Evolutionary conservation across 2,329 filamentous ascomycete genomes (phyloP).

Genomic region (Byssochlamys sp.): DNA sequence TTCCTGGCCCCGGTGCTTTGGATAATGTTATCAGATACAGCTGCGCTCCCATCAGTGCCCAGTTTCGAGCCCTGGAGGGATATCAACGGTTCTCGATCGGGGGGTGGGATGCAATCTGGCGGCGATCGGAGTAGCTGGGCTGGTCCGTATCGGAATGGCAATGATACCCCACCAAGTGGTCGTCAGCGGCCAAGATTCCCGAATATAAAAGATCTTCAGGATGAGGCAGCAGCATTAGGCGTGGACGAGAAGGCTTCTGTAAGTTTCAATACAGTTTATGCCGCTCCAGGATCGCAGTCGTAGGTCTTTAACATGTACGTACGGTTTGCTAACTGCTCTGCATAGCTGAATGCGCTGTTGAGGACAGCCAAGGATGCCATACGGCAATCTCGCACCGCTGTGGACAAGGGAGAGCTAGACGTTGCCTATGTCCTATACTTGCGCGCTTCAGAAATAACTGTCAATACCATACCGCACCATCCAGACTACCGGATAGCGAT

Average conservation of each 20-base stretch:
- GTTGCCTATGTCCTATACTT: slow-evolving; percentile 76
- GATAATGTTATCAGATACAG: slow-evolving; percentile 32
- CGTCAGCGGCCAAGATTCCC: slow-evolving; percentile 21
- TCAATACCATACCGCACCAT: slow-evolving; percentile 67
- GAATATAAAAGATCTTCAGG: slow-evolving; percentile 33
- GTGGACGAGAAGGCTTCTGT: slow-evolving; percentile 25
- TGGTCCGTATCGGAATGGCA: slow-evolving; percentile 16
- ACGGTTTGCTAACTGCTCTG: slow-evolving; percentile 9
- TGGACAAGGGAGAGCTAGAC: slow-evolving; percentile 45
- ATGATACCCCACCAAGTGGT: slow-evolving; percentile 7
- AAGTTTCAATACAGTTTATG: slow-evolving; percentile 6
- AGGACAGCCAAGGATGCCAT: slow-evolving; percentile 28
- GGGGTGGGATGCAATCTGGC: slow-evolving; percentile 20
- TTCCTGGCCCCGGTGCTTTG: slow-evolving; percentile 5
- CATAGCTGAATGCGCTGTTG: slow-evolving; percentile 27
- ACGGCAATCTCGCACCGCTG: slow-evolving; percentile 21
- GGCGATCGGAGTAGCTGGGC: slow-evolving; percentile 15
- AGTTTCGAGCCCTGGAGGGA: slow-evolving; percentile 25
- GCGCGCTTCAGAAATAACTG: slow-evolving; percentile 66
- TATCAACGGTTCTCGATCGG: slow-evolving; percentile 15
- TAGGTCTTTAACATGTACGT: neutral
- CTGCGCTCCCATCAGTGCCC: slow-evolving; percentile 27
- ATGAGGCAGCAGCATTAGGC: slow-evolving; percentile 26
- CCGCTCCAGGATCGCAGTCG: neutral
- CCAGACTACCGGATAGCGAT: slow-evolving; percentile 61